Conservation (phyloP, 371 early-diverging fungal species). For the Blyttiomyces sp. region DNA sequence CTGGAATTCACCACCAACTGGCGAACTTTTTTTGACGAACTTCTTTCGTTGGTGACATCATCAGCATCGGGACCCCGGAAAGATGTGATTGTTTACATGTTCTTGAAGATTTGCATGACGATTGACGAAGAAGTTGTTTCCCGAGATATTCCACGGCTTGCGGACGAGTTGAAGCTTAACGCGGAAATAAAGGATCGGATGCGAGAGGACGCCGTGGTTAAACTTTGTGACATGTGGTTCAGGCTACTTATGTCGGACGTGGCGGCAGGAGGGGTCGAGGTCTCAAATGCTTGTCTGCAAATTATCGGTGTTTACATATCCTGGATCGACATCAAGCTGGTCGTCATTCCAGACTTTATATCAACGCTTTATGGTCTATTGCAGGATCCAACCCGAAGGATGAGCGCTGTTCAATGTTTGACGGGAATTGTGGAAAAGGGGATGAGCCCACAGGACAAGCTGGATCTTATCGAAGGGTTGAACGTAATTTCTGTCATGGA, state of each 20-base stretch:
- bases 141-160: slow-evolving; percentile 65
- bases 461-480: slow-evolving; percentile 78
- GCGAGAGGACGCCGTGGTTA: slow-evolving; percentile 78
- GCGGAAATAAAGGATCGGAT: slow-evolving; percentile 85
- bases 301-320: slow-evolving; percentile 53
- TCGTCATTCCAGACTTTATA: slow-evolving; percentile 82
- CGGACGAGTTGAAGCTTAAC: slow-evolving; percentile 73
- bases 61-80: slow-evolving; percentile 31
- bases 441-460: slow-evolving; percentile 84
- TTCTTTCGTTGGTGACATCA: slow-evolving; percentile 62
- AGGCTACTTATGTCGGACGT: slow-evolving; percentile 58
- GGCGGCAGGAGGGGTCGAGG: slow-evolving; percentile 18
- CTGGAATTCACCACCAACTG: slow-evolving; percentile 68
- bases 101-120: slow-evolving; percentile 72
- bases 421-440: slow-evolving; percentile 86
- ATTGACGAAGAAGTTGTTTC: slow-evolving; percentile 92
- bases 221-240: slow-evolving; percentile 77
- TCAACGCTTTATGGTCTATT: slow-evolving; percentile 71
- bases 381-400: slow-evolving; percentile 54
- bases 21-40: slow-evolving; percentile 84
- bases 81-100: slow-evolving; percentile 65
- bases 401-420: slow-evolving; percentile 77
- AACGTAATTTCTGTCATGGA: slow-evolving; percentile 40
- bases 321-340: slow-evolving; percentile 92
- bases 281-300: slow-evolving; percentile 42